Percentiles rank a stretch among this genome's conserved stretches.
phyloP scores from a whole-genome alignment of 202 grass and related monocot species.

The Carex arenaria region DNA sequence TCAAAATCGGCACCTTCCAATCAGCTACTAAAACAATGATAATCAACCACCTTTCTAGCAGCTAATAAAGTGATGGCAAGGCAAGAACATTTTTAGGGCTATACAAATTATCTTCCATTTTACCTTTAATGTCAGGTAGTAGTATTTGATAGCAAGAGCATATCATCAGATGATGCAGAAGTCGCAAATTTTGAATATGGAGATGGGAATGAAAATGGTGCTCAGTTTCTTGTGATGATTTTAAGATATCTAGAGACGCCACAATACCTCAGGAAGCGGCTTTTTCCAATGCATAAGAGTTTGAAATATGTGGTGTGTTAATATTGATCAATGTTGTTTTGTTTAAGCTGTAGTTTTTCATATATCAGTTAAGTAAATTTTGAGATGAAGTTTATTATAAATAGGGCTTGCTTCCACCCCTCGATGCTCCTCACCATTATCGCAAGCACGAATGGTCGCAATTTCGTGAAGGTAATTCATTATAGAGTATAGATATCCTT shows the following conservation, averaged over 20 bases:
- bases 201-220: conserved; percentile 50
- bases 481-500: neutral
- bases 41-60: neutral
- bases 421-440: conserved; percentile 90
- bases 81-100: neutral
- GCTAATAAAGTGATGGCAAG: neutral
- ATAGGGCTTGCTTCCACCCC: conserved; percentile 83
- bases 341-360: neutral
- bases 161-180: conserved; percentile 25
- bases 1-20: neutral
- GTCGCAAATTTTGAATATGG: neutral
- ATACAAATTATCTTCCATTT: neutral
- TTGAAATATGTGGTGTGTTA: conserved; percentile 82
- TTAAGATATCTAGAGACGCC: conserved; percentile 81
- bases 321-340: conserved; percentile 13
- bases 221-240: conserved; percentile 69
- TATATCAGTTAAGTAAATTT: neutral
- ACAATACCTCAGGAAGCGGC: conserved; percentile 76
- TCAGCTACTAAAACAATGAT: neutral
- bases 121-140: conserved; percentile 31
- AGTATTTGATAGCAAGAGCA: conserved; percentile 57
- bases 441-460: conserved; percentile 86
- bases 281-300: conserved; percentile 87
- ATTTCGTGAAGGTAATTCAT: conserved; percentile 80
- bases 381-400: conserved; percentile 16